Evolutionary conservation across 176 grass and related monocot species (phyloP), one percentile per base, ranked within the genome.

Genomic region (Tuctoria greenei): DNA sequence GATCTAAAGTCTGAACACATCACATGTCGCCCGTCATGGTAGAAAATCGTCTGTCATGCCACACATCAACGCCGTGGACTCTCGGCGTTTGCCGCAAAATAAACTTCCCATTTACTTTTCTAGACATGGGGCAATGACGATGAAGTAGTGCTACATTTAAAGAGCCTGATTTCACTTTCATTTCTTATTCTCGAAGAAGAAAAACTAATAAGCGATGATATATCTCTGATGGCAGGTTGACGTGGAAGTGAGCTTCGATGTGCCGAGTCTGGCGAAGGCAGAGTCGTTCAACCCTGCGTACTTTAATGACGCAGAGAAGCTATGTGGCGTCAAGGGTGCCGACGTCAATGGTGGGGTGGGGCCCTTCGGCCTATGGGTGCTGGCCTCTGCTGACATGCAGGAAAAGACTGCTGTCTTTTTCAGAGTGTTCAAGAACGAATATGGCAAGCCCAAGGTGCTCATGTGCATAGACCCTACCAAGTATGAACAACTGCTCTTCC

Each of bases 391-490:
- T 17, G 46, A 81, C 26, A 34, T 84, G 49, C 54, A 64, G 52
- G 93, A 93, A 76, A 90, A 72, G 47, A 97, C 90, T 5, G 78
- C 79, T 9, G 58, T 90, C 12, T 88, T 93, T 73, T 97, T 97
- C 78, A 84, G 82, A 3, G 57, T 93, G 0, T 93, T 92, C 78
- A 88, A 69, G 41, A 60, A 64, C 28, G 52, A 40, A 0, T 18
- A 81, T n/a, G 40, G 64, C 64, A 90, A 90, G 74, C 81, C 67
- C 21, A 77, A 88, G 38, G 74, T 96, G 45, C 93, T 96, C 57
- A 90, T 96, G 93, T 96, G 93, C 79, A 65, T 73, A 43, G 93
- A 96, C 61, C 86, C 89, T 8, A 96, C 84, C 0, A 92, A 66
- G 93, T 90, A 57, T 14, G 60, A n/a, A 69, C 27, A 26, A 11